Evolutionary conservation across 805 yeast species (phyloP).

Genomic region (Debaryomyces tyrocola): DNA sequence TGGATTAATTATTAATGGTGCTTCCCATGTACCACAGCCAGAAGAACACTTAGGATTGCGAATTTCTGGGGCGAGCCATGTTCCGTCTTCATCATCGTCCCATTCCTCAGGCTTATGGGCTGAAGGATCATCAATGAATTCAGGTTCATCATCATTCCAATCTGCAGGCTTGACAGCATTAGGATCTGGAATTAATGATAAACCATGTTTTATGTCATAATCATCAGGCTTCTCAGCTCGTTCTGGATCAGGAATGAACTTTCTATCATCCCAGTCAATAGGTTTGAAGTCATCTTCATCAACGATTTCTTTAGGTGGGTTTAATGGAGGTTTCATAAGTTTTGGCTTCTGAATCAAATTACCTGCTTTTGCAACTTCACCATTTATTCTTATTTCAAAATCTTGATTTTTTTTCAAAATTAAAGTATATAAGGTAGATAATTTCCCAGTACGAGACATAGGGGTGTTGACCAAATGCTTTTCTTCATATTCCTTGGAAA

Average conservation of each 20-base stretch:
- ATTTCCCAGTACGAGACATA: conserved; percentile 54
- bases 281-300: conserved; percentile 68
- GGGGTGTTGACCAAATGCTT: conserved; percentile 71
- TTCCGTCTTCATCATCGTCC: conserved; percentile 91
- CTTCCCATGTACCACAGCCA: conserved; percentile 84
- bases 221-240: conserved; percentile 70
- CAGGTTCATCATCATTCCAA: conserved; percentile 71
- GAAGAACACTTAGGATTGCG: conserved; percentile 72
- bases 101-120: conserved; percentile 72
- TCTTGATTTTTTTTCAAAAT: conserved; percentile 63
- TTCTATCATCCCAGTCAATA: conserved; percentile 76
- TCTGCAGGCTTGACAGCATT: conserved; percentile 65
- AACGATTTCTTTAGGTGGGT: conserved; percentile 60
- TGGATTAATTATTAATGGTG: conserved; percentile 68
- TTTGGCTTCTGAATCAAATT: conserved; percentile 52
- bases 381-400: conserved; percentile 81
- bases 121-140: conserved; percentile 64
- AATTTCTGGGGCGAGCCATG: conserved; percentile 71
- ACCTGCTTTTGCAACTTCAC: conserved; percentile 71
- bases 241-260: conserved; percentile 65
- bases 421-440: conserved; percentile 74
- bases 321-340: conserved; percentile 62
- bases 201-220: conserved; percentile 77
- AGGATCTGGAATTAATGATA: conserved; percentile 61
- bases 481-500: conserved; percentile 60